These are phyloP conservation scores for Trichoderma gamsii DNA, from an alignment of 495 filamentous ascomycete species.

Conservation along the genomic window DNA sequence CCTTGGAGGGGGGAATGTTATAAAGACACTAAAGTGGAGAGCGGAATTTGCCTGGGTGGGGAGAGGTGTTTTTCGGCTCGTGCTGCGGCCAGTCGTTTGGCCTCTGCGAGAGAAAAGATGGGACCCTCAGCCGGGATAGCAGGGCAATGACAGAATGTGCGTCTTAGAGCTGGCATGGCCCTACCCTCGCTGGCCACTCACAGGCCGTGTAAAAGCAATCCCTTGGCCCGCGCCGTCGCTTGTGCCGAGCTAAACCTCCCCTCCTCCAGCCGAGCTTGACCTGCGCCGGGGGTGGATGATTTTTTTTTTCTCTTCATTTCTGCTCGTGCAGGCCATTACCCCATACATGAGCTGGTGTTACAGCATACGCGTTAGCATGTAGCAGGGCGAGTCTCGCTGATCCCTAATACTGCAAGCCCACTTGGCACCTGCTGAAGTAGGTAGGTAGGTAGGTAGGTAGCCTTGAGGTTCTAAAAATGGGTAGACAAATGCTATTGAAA, in stretches of 20 bases:
- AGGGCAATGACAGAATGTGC: constrained; percentile 14
- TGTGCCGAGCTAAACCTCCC: constrained; percentile 10
- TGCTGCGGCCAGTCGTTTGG: background rate
- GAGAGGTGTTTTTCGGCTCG: constrained; percentile 10
- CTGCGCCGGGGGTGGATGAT: background rate
- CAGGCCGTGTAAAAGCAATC: constrained; percentile 4
- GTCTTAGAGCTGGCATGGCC: constrained; percentile 6
- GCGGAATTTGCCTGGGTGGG: background rate
- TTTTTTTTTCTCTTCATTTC: background rate
- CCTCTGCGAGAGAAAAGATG: background rate
- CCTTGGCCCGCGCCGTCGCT: background rate
- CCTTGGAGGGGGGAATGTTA: constrained; percentile 2
- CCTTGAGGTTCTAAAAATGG: no score
- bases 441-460: no score
- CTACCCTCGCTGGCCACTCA: background rate
- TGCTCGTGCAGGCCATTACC: no score
- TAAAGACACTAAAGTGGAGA: constrained; percentile 7
- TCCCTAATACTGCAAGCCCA: no score
- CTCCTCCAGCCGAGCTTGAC: constrained; percentile 4
- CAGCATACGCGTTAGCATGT: no score
- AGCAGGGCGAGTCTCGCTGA: no score
- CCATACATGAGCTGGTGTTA: no score
- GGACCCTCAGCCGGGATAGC: background rate
- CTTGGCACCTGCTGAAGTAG: no score
- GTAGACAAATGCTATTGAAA: no score